Base-by-base conservation (phyloP, 768 basidiomycete genomes). In the Rhodotorula diobovata region DNA sequence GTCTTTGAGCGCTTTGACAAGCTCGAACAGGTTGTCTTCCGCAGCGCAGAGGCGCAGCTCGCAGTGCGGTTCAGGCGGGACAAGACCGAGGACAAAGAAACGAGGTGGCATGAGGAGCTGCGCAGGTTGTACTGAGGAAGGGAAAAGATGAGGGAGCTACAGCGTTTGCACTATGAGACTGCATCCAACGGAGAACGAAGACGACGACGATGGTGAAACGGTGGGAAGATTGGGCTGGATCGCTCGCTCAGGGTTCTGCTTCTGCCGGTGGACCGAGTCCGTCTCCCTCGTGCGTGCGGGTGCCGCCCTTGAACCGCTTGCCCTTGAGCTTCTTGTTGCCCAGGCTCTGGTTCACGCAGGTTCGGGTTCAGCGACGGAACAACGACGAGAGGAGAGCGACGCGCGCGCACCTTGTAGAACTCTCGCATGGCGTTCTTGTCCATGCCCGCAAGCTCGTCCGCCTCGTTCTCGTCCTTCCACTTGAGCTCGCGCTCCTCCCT, bases 231-330 rank as follows among this genome's bases (percentile, higher is more conserved):
- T 41, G 25, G 14, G n/a, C 10, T 2, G 58, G 16, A 15, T 39
- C 39, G n/a, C 10, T 2, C 41, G 16, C 4, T 39, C 39, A 23
- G 1, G 21, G 35, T 63, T 54, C 68, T 28, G 37, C 12, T 6
- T 41, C 66, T 30, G 65, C 66, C 2, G 65, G 7, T 21, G 61
- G 63, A 20, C 63, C 69, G 8, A 74, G 30, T 0, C 69, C 69
- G 57, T 74, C 73, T 6, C 66, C 69, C 45, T 74, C 73, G 63
- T 62, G 75, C 72, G 81, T 81, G 56, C 75, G 79, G 70, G 55
- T 41, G 18, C 30, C 10, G 23, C 65, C 71, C n/a, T 71, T 67
- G 8, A 61, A 37, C 5, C 28, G 56, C 65, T 66, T 72, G 59
- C 65, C 73, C 51, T 74, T 73, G 43, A 64, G 67, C 63, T 74